Conservation (phyloP, 768 basidiomycete genomes). For the Coprinellus micaceus region DNA sequence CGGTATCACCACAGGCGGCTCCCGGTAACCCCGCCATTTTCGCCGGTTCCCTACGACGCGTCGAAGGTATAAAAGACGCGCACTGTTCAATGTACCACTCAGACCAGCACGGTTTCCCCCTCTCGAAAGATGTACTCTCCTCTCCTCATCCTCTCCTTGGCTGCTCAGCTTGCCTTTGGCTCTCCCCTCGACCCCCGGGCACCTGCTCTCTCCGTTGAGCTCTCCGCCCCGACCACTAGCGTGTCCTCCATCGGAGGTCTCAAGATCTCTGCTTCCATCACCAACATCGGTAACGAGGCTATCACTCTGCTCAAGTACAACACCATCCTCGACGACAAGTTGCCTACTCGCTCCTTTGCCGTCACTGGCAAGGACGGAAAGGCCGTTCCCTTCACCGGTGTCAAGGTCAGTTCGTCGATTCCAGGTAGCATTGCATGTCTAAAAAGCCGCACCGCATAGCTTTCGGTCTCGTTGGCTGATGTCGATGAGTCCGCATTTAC, state of each 20-base stretch:
- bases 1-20: too few relatives aligned
- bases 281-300: slow-evolving; percentile 35
- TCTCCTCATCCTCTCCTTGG: slow-evolving; percentile 23
- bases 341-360: slow-evolving; percentile 42
- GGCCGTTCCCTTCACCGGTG: slow-evolving; percentile 38
- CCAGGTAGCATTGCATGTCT: background rate
- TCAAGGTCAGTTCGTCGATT: slow-evolving; percentile 31
- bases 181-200: slow-evolving; percentile 28
- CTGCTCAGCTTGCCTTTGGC: slow-evolving; percentile 24
- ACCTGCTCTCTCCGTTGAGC: slow-evolving; percentile 28
- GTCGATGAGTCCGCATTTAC: slow-evolving; percentile 38
- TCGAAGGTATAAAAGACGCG: too few relatives aligned
- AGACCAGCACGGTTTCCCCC: too few relatives aligned
- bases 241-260: slow-evolving; percentile 37
- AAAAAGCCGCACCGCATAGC: slow-evolving; percentile 17
- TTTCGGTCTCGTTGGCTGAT: slow-evolving; percentile 33
- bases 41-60: too few relatives aligned
- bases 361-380: slow-evolving; percentile 35
- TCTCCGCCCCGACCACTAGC: slow-evolving; percentile 24
- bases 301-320: slow-evolving; percentile 44
- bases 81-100: too few relatives aligned
- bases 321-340: slow-evolving; percentile 41
- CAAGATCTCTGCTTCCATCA: slow-evolving; percentile 39
- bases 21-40: too few relatives aligned
- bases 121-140: too few relatives aligned